Percentiles rank a stretch among this genome's conserved stretches.
Evolutionary conservation across 1,284 basidiomycete species (phyloP).

Genomic region (Peniophora sp.): DNA sequence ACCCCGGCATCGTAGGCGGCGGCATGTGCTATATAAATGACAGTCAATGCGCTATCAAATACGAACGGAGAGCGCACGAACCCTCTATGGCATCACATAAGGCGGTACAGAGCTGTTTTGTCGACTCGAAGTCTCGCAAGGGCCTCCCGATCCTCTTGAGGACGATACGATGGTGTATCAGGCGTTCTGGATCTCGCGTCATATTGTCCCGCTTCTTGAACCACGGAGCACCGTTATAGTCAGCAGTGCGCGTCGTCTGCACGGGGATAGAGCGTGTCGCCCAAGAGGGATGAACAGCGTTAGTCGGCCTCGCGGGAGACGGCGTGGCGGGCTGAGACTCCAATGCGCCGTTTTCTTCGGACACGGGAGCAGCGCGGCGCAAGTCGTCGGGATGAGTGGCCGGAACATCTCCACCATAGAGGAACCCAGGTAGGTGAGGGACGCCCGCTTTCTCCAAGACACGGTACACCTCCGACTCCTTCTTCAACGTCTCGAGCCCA

Average conservation of each 20-base stretch:
- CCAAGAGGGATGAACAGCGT: no score
- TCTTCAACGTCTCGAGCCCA: neutral
- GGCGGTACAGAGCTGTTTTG: neutral
- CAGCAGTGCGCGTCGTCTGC: neutral
- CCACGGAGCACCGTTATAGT: neutral
- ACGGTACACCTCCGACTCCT: neutral
- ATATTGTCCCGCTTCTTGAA: neutral
- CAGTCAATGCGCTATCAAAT: neutral
- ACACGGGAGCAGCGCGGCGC: no score
- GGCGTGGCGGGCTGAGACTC: neutral
- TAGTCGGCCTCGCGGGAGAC: neutral
- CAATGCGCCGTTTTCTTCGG: no score
- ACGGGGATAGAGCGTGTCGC: neutral
- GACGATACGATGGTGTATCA: neutral
- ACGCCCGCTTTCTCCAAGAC: neutral
- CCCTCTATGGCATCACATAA: neutral
- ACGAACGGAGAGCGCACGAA: neutral
- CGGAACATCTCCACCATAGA: neutral
- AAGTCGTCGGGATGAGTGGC: neutral
- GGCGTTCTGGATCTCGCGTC: no score
- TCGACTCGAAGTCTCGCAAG: neutral
- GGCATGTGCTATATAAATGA: neutral
- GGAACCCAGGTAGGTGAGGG: neutral
- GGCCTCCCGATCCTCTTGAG: neutral
- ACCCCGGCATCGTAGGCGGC: neutral